phyloP scores from a whole-genome alignment of 495 filamentous ascomycete genomes.

The Glonium stellatum region DNA sequence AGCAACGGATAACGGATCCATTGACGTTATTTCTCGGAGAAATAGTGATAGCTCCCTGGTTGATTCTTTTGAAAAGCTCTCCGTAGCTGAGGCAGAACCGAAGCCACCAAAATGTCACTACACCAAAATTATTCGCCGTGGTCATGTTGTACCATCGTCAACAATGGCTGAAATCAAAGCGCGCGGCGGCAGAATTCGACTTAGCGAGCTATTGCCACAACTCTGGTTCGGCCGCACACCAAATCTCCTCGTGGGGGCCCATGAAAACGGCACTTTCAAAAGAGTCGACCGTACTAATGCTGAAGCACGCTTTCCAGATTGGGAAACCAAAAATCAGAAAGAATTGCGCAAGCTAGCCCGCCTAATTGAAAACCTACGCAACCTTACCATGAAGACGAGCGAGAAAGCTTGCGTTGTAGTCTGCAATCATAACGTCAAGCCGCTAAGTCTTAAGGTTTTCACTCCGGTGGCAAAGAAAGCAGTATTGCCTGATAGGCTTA shows the following conservation, averaged over 20 bases:
- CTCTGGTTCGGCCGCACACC: too few relatives aligned
- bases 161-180: constrained; percentile 6
- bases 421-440: neutral
- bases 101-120: neutral
- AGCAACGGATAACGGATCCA: neutral
- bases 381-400: neutral
- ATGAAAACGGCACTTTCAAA: neutral
- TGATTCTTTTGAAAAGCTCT: neutral
- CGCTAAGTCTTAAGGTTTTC: neutral
- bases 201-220: too few relatives aligned
- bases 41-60: neutral
- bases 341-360: constrained; percentile 4
- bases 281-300: neutral
- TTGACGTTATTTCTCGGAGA: neutral
- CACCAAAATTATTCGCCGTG: neutral
- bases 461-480: too few relatives aligned
- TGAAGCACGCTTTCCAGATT: neutral
- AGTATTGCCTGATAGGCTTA: too few relatives aligned
- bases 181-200: too few relatives aligned
- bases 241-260: too few relatives aligned
- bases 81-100: neutral
- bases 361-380: neutral
- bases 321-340: constrained; percentile 2
- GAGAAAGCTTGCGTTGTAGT: neutral
- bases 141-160: neutral